phyloP scores from a whole-genome alignment of 495 filamentous ascomycete species.

The Penicillium macrosclerotiorum region DNA sequence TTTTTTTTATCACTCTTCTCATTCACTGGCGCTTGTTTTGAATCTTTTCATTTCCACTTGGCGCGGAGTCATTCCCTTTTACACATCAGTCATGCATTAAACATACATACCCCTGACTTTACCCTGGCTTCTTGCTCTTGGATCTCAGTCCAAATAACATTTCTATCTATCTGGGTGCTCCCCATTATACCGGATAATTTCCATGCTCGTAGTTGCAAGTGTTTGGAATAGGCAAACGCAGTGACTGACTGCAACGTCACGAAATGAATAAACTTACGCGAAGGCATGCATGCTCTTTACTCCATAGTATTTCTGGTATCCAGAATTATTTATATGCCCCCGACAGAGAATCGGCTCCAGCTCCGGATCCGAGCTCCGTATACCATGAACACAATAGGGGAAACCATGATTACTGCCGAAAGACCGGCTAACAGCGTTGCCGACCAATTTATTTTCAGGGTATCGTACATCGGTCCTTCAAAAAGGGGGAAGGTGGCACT shows the following conservation, averaged over 20 bases:
- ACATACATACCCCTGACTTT: conserved; percentile 27
- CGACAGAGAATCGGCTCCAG: conserved; percentile 24
- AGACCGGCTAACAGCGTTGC: conserved; percentile 57
- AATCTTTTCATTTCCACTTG: too few relatives aligned
- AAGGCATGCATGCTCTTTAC: background rate
- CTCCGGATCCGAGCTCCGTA: conserved; percentile 30
- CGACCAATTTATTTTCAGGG: conserved; percentile 58
- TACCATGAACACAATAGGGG: conserved; percentile 33
- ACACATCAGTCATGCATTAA: conserved; percentile 14
- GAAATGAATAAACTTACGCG: too few relatives aligned
- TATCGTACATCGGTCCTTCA: conserved; percentile 22
- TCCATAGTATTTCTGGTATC: background rate
- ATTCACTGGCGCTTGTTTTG: conserved; percentile 8
- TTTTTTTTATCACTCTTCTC: conserved; percentile 14
- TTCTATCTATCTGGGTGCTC: too few relatives aligned
- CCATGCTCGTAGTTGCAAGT: too few relatives aligned
- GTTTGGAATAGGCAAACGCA: too few relatives aligned
- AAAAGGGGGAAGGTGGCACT: conserved; percentile 39
- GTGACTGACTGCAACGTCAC: too few relatives aligned
- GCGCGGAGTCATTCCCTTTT: conserved; percentile 1
- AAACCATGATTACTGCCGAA: conserved; percentile 33
- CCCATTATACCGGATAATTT: too few relatives aligned
- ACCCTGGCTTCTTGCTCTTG: background rate
- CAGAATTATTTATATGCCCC: conserved; percentile 2
- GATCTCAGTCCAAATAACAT: too few relatives aligned